Evolutionary conservation across 345 rosid species (phyloP).

Genomic region (Cardamine resedifolia): DNA sequence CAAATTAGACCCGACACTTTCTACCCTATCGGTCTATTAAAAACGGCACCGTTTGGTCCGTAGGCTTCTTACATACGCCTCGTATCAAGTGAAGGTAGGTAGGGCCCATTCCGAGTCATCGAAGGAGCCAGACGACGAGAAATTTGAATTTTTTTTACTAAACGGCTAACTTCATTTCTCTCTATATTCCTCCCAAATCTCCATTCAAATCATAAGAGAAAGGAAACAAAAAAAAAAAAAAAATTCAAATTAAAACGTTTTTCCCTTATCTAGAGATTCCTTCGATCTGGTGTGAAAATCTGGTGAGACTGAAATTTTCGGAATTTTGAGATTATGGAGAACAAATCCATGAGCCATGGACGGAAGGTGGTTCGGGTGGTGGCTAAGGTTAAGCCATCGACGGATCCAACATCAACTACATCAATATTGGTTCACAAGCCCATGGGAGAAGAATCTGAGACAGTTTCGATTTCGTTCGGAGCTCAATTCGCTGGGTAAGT

Average conservation of each 20-base stretch:
- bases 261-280: conserved; percentile 15
- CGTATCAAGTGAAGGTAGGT: neutral
- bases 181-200: neutral
- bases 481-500: conserved; percentile 47
- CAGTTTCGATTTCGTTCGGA: conserved; percentile 51
- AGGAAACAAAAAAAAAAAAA: no score
- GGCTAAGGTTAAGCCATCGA: conserved; percentile 54
- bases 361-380: conserved; percentile 48
- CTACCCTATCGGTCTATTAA: neutral
- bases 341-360: conserved; percentile 9
- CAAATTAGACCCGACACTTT: neutral
- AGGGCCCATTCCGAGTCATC: conserved; percentile 14
- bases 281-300: neutral
- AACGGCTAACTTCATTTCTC: conserved; percentile 4
- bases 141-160: conserved; percentile 5
- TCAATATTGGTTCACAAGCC: conserved; percentile 51
- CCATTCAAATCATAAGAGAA: neutral
- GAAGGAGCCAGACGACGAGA: conserved; percentile 19
- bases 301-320: neutral
- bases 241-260: no score
- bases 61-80: conserved; percentile 27
- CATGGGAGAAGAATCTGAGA: conserved; percentile 42
- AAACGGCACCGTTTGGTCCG: neutral
- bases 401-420: conserved; percentile 31
- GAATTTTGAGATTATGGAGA: conserved; percentile 16